Evolutionary conservation across 1,284 basidiomycete species (phyloP).

Genomic region (Prillingera fragicola): DNA sequence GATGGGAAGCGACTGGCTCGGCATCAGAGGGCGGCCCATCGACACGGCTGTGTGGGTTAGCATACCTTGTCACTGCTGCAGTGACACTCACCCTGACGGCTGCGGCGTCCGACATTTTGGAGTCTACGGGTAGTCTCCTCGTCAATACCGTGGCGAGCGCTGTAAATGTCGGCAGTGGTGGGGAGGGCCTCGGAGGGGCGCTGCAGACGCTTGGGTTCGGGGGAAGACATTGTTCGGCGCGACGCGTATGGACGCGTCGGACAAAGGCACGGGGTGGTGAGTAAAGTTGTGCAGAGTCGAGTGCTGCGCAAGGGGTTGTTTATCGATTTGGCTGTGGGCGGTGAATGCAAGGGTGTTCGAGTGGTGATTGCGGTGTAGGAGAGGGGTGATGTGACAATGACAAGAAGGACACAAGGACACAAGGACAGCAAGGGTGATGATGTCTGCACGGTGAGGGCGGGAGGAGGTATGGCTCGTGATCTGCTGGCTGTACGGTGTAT

Average conservation of each 20-base stretch:
- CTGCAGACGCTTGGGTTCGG: constrained; percentile 25
- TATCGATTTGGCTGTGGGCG: too few relatives aligned
- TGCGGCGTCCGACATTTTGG: constrained; percentile 32
- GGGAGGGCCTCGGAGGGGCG: constrained; percentile 13
- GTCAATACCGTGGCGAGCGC: constrained; percentile 33
- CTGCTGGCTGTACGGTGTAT: too few relatives aligned
- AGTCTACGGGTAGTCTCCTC: constrained; percentile 27
- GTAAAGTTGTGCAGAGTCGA: not conserved
- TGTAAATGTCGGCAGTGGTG: constrained; percentile 38
- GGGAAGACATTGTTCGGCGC: constrained; percentile 7
- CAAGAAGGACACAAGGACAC: too few relatives aligned
- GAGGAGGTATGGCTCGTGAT: too few relatives aligned
- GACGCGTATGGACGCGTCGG: not conserved
- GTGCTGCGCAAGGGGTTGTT: not conserved
- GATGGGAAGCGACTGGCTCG: constrained; percentile 34
- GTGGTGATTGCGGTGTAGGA: too few relatives aligned
- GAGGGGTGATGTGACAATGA: too few relatives aligned
- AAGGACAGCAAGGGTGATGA: too few relatives aligned
- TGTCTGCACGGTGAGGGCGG: too few relatives aligned
- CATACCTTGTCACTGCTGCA: not conserved
- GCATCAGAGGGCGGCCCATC: constrained; percentile 29
- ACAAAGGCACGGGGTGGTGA: not conserved
- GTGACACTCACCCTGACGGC: constrained; percentile 29
- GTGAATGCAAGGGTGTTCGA: too few relatives aligned
- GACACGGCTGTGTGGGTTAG: constrained; percentile 11